Conservation (phyloP, 352 stramenopile genomes). For the Pseudoperonospora humuli region DNA sequence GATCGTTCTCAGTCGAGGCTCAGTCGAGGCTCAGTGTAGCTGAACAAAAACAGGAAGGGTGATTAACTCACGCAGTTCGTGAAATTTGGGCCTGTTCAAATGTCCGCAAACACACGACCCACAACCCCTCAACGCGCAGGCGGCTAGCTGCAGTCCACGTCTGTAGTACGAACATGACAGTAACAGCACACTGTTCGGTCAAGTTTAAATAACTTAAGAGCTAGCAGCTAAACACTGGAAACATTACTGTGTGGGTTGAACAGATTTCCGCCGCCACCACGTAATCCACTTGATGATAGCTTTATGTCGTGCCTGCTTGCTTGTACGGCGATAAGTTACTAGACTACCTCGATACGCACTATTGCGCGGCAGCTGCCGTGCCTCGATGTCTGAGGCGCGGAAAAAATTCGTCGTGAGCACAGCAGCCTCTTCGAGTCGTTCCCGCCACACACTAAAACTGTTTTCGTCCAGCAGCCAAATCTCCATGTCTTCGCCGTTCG, state of each 20-base stretch:
- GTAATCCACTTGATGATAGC: conserved; percentile 33
- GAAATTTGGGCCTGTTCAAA: background rate
- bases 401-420: conserved; percentile 61
- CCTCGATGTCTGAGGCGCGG: conserved; percentile 43
- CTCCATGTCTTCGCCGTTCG: conserved; percentile 69
- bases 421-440: conserved; percentile 53
- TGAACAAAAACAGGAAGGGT: conserved; percentile 13
- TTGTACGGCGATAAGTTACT: conserved; percentile 46
- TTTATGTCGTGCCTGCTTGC: conserved; percentile 43
- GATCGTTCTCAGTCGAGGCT: background rate
- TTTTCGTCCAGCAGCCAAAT: conserved; percentile 57
- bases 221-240: background rate
- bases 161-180: too few relatives aligned
- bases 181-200: too few relatives aligned
- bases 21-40: conserved; percentile 1
- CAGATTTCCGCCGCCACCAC: conserved; percentile 33
- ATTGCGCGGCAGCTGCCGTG: conserved; percentile 43
- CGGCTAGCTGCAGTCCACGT: background rate
- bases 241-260: conserved; percentile 10
- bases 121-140: too few relatives aligned
- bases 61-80: background rate
- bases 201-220: background rate
- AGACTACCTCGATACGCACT: conserved; percentile 65
- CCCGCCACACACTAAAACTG: conserved; percentile 41
- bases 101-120: too few relatives aligned